Base-by-base conservation (phyloP, 805 yeast species). In the Maudiozyma bulderi region DNA sequence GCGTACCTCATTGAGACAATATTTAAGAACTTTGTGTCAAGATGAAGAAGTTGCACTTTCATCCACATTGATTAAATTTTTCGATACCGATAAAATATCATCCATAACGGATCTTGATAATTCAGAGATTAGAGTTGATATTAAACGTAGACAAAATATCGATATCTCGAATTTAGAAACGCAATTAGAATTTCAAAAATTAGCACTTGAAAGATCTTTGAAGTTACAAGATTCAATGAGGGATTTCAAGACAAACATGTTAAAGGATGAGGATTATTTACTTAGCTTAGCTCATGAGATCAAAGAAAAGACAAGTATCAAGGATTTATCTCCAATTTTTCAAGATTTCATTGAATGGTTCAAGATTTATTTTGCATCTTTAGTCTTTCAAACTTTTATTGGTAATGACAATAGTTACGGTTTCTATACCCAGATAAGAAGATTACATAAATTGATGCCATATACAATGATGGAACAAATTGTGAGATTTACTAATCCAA, bases 401-500 rank as follows among this genome's bases (percentile, higher is more conserved):
- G 93, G 91, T 1, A 82, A 79, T 47, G 98, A 91, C 62, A 79
- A 80, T 52, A 81, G 95, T 1, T 78, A 81, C 51, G 96, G 87
- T 56, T 71, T 86, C 56, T 81, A 84, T 57, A 73, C 76, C 10
- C 88, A 87, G 59, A 69, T 85, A 33, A 79, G 80, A 54, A 77
- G 82, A 50, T 68, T 93, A 39, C 96, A 91, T 67, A 68, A 74
- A 33, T 60, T 87, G 51, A 78, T 91, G 69, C 99, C 98, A 0
- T 93, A 91, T 64, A 69, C 76, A 1, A 61, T 91, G 35, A 78
- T 90, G 64, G 81, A 82, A 41, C 86, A 86, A 20, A 84, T 91
- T 26, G 66, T 93, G 59, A 76, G 81, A 59, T 80, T 84, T 51
- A 87, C 98, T 0, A 91, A 91, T 60, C 98, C 99, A 2, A 79